Evolutionary conservation across 441 rosid species (phyloP).

Genomic region (Adansonia grandidieri): DNA sequence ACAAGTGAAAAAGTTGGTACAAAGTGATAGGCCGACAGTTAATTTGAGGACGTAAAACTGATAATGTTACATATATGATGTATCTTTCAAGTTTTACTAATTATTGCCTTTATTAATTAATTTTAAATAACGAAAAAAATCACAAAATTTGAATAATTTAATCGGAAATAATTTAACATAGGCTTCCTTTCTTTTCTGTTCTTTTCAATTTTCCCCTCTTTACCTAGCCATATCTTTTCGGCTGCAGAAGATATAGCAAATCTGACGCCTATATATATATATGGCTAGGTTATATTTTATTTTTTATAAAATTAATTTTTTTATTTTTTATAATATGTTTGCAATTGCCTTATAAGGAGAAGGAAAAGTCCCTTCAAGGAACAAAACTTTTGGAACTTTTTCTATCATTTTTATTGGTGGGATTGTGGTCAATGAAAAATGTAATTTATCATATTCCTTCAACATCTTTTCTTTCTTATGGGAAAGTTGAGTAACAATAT

Average conservation of each 20-base stretch:
- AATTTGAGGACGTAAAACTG: neutral
- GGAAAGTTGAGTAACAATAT: neutral
- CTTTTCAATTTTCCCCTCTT: too few species aligned
- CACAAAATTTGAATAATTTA: too few species aligned
- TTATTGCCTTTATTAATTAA: conserved; percentile 3
- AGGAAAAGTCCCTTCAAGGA: neutral
- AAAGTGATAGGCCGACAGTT: too few species aligned
- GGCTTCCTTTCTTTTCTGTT: too few species aligned
- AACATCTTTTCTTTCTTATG: neutral
- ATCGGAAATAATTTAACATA: too few species aligned
- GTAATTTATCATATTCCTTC: neutral
- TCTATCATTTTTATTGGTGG: neutral
- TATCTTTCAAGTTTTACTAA: too few species aligned
- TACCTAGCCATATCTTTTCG: neutral
- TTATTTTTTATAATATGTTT: too few species aligned
- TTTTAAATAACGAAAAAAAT: too few species aligned
- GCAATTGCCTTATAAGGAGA: neutral
- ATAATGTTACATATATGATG: too few species aligned
- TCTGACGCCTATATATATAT: neutral
- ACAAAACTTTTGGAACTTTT: neutral
- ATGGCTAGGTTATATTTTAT: neutral
- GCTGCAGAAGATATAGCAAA: neutral
- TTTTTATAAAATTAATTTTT: too few species aligned
- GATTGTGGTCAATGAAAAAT: neutral
- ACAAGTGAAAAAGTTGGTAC: neutral